Evolutionary conservation across 257 asterid genomes (phyloP).

Genomic region (Misopates orontium): DNA sequence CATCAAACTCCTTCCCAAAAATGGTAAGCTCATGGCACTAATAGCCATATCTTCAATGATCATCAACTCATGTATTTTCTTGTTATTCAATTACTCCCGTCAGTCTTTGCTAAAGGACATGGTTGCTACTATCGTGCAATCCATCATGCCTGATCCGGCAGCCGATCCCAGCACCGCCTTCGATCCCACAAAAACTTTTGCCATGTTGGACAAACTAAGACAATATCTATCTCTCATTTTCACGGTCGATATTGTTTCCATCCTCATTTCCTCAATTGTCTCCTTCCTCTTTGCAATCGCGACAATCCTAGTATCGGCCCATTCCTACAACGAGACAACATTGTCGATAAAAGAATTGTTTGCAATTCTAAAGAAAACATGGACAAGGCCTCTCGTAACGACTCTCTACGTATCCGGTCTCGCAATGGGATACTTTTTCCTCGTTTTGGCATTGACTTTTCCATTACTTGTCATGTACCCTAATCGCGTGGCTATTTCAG

Average conservation of each 20-base stretch:
- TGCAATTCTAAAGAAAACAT: slow-evolving; percentile 8
- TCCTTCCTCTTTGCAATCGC: slow-evolving; percentile 29
- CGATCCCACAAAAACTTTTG: not conserved
- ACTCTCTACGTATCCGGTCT: not conserved
- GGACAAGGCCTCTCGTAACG: slow-evolving; percentile 27
- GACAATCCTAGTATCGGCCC: slow-evolving; percentile 30
- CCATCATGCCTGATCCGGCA: slow-evolving; percentile 26
- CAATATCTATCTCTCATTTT: not conserved
- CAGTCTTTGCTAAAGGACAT: slow-evolving; percentile 8
- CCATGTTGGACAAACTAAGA: slow-evolving; percentile 9
- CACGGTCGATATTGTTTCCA: slow-evolving; percentile 22
- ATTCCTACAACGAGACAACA: slow-evolving; percentile 24
- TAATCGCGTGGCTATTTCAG: slow-evolving; percentile 8
- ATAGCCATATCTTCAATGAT: slow-evolving; percentile 27
- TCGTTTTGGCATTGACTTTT: not conserved
- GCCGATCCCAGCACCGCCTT: slow-evolving; percentile 10
- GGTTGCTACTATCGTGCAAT: not conserved
- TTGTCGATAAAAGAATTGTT: slow-evolving; percentile 21
- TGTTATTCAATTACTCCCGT: slow-evolving; percentile 15
- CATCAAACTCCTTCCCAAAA: slow-evolving; percentile 27
- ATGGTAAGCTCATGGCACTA: slow-evolving; percentile 31
- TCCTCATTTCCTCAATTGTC: slow-evolving; percentile 15
- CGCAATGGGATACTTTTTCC: not conserved
- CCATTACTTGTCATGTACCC: slow-evolving; percentile 10
- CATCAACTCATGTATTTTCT: slow-evolving; percentile 25